Conservation (phyloP, 2,329 filamentous ascomycete genomes). For the Aspergillus hortae region DNA sequence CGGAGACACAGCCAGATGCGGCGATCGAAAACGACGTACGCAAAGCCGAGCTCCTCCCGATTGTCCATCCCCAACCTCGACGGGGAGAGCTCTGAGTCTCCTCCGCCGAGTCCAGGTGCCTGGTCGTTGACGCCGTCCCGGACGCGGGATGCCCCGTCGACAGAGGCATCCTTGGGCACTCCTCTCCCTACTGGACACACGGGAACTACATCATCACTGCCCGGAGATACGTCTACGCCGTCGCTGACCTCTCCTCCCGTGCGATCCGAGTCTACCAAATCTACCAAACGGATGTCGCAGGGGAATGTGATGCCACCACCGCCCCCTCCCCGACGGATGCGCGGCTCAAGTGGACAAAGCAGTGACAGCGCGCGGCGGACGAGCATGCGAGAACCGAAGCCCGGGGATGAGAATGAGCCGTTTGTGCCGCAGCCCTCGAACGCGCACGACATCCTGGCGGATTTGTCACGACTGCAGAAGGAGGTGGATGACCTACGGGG, state of each 20-base stretch:
- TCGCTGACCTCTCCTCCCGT: conserved; percentile 13
- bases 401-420: conserved; percentile 19
- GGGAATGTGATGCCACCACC: conserved; percentile 36
- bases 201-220: conserved; percentile 5
- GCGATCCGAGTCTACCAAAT: conserved; percentile 23
- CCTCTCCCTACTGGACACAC: conserved; percentile 4
- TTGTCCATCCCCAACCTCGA: conserved; percentile 44
- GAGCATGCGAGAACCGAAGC: conserved; percentile 14
- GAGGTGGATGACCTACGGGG: conserved; percentile 64
- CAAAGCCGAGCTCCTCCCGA: conserved; percentile 29
- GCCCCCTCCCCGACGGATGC: conserved; percentile 46
- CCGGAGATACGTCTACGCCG: background rate
- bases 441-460: conserved; percentile 63
- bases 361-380: conserved; percentile 22
- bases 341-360: conserved; percentile 41
- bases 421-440: conserved; percentile 37
- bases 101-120: conserved; percentile 27
- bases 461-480: conserved; percentile 66
- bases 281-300: conserved; percentile 28
- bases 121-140: conserved; percentile 20
- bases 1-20: conserved; percentile 47
- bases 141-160: conserved; percentile 9
- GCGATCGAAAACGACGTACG: conserved; percentile 32
- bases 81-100: conserved; percentile 37
- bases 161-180: conserved; percentile 12